A percentile compares a stretch with the other conserved stretches of the same genome.
phyloP scores from a whole-genome alignment of 768 basidiomycete genomes.

The Auriscalpium microsporum region DNA sequence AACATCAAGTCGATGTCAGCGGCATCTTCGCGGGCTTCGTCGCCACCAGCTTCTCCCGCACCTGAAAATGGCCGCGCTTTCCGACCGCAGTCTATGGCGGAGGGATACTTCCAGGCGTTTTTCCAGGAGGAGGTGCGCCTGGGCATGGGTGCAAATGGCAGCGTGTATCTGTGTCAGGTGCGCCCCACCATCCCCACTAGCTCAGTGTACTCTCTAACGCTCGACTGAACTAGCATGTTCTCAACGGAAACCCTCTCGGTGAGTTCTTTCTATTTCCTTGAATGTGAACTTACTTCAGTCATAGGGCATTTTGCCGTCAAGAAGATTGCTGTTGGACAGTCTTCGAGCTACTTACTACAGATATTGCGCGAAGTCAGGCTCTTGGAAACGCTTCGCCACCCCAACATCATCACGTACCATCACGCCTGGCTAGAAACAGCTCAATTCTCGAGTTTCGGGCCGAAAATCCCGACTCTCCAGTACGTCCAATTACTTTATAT shows the following conservation, averaged over 20 bases:
- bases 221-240: constrained; percentile 48
- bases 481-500: constrained; percentile 29
- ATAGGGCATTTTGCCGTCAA: constrained; percentile 87
- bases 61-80: constrained; percentile 32
- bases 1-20: not conserved
- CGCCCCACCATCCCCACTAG: constrained; percentile 8
- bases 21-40: constrained; percentile 21
- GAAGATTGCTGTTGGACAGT: constrained; percentile 92
- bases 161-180: constrained; percentile 83
- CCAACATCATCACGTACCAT: constrained; percentile 92
- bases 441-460: constrained; percentile 84
- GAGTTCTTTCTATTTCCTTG: constrained; percentile 13
- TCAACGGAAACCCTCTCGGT: constrained; percentile 84
- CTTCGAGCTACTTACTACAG: constrained; percentile 74
- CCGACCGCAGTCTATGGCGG: constrained; percentile 68
- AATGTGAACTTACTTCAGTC: constrained; percentile 1
- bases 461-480: constrained; percentile 83
- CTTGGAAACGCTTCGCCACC: constrained; percentile 79
- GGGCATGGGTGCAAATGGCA: constrained; percentile 94
- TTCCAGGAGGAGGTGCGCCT: constrained; percentile 84
- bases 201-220: not conserved
- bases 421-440: constrained; percentile 88
- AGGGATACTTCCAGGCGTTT: constrained; percentile 89
- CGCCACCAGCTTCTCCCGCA: constrained; percentile 13
- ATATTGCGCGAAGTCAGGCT: constrained; percentile 83